Percentiles rank a stretch among this genome's conserved stretches.
Conservation (phyloP, 2,329 filamentous ascomycete genomes). For the Malbranchea cinnamomea region DNA sequence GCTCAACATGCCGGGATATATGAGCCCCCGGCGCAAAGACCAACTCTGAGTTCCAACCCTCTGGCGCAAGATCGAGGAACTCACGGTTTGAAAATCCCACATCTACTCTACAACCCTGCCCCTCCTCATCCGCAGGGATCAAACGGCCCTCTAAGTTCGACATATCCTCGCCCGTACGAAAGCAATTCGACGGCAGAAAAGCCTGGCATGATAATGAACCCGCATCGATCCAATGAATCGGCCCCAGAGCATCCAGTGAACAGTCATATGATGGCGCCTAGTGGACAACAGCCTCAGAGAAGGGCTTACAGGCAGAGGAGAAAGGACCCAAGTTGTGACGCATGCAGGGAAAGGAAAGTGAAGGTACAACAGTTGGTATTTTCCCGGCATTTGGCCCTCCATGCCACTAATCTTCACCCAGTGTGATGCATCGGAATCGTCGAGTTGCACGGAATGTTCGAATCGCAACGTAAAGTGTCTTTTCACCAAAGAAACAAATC, state of each 20-base stretch:
- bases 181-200: conserved; percentile 24
- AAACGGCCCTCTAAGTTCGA: conserved; percentile 15
- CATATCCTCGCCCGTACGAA: conserved; percentile 26
- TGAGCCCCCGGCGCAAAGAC: conserved; percentile 5
- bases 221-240: conserved; percentile 23
- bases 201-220: conserved; percentile 21
- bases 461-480: conserved; percentile 95
- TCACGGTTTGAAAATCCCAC: conserved; percentile 27
- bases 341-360: conserved; percentile 70
- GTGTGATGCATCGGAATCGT: conserved; percentile 93
- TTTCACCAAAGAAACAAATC: conserved; percentile 97
- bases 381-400: not conserved
- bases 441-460: conserved; percentile 92
- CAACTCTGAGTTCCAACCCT: conserved; percentile 17
- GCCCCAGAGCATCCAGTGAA: conserved; percentile 18
- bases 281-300: conserved; percentile 58
- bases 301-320: conserved; percentile 85
- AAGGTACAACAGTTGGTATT: conserved; percentile 31
- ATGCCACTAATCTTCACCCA: conserved; percentile 16
- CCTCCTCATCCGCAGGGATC: conserved; percentile 14
- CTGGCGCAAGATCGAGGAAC: conserved; percentile 24
- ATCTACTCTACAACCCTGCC: conserved; percentile 24
- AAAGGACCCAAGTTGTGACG: conserved; percentile 96
- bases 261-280: conserved; percentile 28
- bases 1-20: conserved; percentile 1